Conservation (phyloP, 2,329 filamentous ascomycete species). For the Trichoderma semiorbis region DNA sequence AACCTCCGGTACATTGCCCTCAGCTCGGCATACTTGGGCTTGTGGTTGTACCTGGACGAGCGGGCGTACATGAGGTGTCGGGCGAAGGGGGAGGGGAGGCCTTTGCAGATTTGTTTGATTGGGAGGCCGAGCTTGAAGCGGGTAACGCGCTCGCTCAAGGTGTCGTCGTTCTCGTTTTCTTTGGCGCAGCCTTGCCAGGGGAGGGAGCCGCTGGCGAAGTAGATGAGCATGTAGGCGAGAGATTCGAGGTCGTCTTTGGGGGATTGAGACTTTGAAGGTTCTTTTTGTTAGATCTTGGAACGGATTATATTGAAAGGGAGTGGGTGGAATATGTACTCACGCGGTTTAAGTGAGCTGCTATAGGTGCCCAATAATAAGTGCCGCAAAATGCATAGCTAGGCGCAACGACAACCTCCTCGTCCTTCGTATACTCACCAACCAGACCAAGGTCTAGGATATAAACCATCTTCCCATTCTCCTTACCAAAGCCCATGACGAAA, state of each 20-base stretch:
- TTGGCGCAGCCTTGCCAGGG: conserved; percentile 12
- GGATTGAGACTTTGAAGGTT: neutral
- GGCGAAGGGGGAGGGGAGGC: conserved; percentile 7
- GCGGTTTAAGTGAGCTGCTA: neutral
- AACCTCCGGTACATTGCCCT: conserved; percentile 1
- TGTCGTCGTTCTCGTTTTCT: neutral
- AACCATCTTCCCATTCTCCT: conserved; percentile 20
- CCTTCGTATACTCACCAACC: conserved; percentile 8
- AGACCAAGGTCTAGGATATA: conserved; percentile 24
- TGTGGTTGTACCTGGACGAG: neutral
- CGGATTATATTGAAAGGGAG: no score
- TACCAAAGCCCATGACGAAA: conserved; percentile 24
- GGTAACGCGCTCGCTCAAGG: neutral
- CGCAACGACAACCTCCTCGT: neutral
- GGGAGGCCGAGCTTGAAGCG: neutral
- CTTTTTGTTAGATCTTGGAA: neutral
- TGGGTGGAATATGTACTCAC: neutral
- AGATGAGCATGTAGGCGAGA: conserved; percentile 19
- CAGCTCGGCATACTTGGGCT: conserved; percentile 2
- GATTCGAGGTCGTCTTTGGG: conserved; percentile 21
- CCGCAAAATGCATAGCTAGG: neutral
- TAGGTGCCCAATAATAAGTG: neutral
- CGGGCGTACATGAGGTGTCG: conserved; percentile 13
- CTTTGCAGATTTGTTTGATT: neutral
- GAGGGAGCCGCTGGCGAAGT: conserved; percentile 17